A percentile compares a stretch with the other conserved stretches of the same genome.
These are phyloP conservation scores for Penicillium psychrofluorescens DNA, from an alignment of 495 filamentous ascomycete genomes.

Conservation along the genomic window DNA sequence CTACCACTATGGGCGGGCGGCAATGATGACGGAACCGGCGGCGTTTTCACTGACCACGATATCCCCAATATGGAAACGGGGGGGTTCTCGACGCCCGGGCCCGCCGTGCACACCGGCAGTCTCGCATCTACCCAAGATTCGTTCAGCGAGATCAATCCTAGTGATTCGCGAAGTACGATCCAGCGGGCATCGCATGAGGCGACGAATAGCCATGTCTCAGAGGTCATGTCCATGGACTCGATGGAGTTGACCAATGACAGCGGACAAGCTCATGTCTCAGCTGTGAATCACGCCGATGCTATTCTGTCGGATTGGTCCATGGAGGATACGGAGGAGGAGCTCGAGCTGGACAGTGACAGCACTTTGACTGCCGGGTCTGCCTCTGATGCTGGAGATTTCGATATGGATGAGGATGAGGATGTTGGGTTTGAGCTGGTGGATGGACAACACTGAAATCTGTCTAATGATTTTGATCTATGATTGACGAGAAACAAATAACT, in stretches of 20 bases:
- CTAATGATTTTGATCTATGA: background rate
- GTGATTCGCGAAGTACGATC: slow-evolving; percentile 26
- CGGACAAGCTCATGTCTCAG: background rate
- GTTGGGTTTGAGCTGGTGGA: slow-evolving; percentile 7
- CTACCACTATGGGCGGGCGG: slow-evolving; percentile 52
- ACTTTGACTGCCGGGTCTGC: too few species aligned
- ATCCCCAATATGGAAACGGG: slow-evolving; percentile 31
- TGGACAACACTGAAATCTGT: background rate
- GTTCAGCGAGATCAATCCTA: slow-evolving; percentile 14
- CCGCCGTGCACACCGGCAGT: slow-evolving; percentile 34
- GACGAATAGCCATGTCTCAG: slow-evolving; percentile 18
- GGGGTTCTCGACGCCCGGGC: slow-evolving; percentile 37
- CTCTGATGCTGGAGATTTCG: background rate
- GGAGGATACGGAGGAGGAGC: background rate
- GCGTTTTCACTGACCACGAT: slow-evolving; percentile 37
- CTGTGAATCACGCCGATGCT: background rate
- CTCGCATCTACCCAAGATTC: slow-evolving; percentile 13
- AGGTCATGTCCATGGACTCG: slow-evolving; percentile 21
- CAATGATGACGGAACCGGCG: slow-evolving; percentile 46
- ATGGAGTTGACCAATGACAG: background rate
- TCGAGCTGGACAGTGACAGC: background rate
- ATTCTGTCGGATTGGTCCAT: background rate
- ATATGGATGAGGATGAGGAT: slow-evolving; percentile 4
- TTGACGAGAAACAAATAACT: slow-evolving; percentile 2
- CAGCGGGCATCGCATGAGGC: slow-evolving; percentile 27